Evolutionary conservation across 176 grass and related monocot species (phyloP), one percentile per base, ranked within the genome.

Genomic region (Aegilops longissima): DNA sequence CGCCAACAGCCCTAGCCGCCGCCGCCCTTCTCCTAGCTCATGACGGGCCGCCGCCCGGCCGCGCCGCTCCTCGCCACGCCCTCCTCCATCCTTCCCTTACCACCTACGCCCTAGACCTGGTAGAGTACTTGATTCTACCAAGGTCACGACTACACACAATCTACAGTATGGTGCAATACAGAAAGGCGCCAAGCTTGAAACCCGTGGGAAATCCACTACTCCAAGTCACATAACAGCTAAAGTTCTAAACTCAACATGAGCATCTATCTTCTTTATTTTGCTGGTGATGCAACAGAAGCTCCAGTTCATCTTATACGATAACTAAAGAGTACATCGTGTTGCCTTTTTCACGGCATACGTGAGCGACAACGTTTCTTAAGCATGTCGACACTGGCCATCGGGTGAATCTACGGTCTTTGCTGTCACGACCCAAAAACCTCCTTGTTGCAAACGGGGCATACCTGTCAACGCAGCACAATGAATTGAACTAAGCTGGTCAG

Each of bases 401-500:
- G 56, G 62, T 80, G 66, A 69, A 88, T 82, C n/a, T 65, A 66
- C 30, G 38, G 39, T 80, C 62, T 58, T 85, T 40, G 73, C 67
- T 42, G 36, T 82, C 87, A 81, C 4, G 88, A 95, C 29, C 83
- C 78, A 78, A 89, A 90, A 80, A 98, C 93, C 86, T 95, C 89
- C 83, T 89, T 86, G 14, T 77, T 78, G 87, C 95, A 98, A 61
- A 98, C 85, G 45, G 95, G 93, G 76, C 95, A 98, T 80, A 89
- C 92, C 95, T 98, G 24, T 35, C 51, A 78, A 75, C 1, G 25
- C 38, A 31, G 59, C 8, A n/a, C 11, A 59, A 88, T 59, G 51
- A 21, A 73, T 73, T 30, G 23, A 69, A 80, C 27, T 29, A 66
- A 9, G 66, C 44, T 83, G 51, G 80, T 86, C 52, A 79, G 66